These are phyloP conservation scores for Plasmodium coatneyi DNA, from an alignment of 169 alveolate species.

Conservation along the genomic window DNA sequence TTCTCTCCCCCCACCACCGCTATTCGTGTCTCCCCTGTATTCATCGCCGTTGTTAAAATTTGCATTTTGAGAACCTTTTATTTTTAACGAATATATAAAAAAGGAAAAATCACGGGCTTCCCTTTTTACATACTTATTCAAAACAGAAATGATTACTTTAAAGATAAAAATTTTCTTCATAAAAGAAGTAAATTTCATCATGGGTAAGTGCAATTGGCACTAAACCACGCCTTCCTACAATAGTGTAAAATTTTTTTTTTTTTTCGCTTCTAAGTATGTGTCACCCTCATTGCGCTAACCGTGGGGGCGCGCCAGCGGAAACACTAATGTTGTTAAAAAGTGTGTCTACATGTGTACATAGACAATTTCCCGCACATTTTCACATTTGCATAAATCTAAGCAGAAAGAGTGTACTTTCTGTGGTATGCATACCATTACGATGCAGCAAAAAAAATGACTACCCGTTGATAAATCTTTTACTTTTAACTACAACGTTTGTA, in stretches of 20 bases:
- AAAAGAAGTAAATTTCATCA: constrained; percentile 37
- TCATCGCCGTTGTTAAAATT: constrained; percentile 1
- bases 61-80: not conserved
- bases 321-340: not conserved
- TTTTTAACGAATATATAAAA: constrained; percentile 48
- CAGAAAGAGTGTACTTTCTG: not conserved
- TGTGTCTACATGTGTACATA: not conserved
- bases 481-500: not conserved
- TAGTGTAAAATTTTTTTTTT: not conserved
- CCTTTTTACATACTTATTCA: constrained; percentile 41
- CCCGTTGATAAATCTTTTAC: constrained; percentile 2
- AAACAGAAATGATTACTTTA: constrained; percentile 15
- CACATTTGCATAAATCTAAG: not conserved
- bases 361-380: not conserved
- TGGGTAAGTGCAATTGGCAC: constrained; percentile 10
- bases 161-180: constrained; percentile 38
- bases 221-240: not conserved
- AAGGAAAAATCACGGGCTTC: constrained; percentile 13
- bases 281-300: constrained; percentile 8
- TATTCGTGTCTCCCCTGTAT: not conserved
- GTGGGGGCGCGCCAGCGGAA: not conserved
- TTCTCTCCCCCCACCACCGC: not conserved
- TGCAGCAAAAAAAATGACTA: not conserved
- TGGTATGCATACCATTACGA: not conserved
- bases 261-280: not conserved